Conservation (phyloP, 495 filamentous ascomycete genomes). For the Hypoxylon cercidicola region DNA sequence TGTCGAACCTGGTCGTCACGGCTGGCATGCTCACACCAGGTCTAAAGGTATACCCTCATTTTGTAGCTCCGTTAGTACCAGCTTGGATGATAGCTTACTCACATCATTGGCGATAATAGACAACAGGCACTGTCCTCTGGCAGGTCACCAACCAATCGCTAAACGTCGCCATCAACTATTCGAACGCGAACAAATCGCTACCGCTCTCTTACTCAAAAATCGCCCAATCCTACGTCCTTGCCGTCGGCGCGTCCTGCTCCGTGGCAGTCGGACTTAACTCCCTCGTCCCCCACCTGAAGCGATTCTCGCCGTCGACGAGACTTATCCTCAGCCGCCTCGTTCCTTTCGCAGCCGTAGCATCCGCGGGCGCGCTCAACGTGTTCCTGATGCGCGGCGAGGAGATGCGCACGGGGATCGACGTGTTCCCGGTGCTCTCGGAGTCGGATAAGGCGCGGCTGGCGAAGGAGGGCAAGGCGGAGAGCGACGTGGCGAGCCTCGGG, state of each 20-base stretch:
- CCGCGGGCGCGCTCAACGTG: slow-evolving; percentile 90
- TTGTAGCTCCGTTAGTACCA: slow-evolving; percentile 15
- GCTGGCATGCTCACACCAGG: slow-evolving; percentile 96
- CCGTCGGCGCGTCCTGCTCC: slow-evolving; percentile 90
- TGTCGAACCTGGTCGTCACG: slow-evolving; percentile 95
- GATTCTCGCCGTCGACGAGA: slow-evolving; percentile 75
- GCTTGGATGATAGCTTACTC: slow-evolving; percentile 8
- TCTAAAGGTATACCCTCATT: slow-evolving; percentile 62
- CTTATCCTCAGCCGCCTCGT: slow-evolving; percentile 83
- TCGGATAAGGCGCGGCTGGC: slow-evolving; percentile 65
- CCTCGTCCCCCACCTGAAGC: slow-evolving; percentile 84
- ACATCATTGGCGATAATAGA: slow-evolving; percentile 59
- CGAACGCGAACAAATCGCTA: slow-evolving; percentile 97
- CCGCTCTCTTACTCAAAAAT: slow-evolving; percentile 83
- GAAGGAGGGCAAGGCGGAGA: slow-evolving; percentile 61
- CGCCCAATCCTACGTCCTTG: slow-evolving; percentile 87
- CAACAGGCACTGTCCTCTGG: slow-evolving; percentile 89
- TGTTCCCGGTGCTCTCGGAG: slow-evolving; percentile 79
- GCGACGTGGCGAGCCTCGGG: slow-evolving; percentile 73
- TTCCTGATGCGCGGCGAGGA: slow-evolving; percentile 98
- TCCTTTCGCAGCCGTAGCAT: slow-evolving; percentile 93
- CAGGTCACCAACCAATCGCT: slow-evolving; percentile 97
- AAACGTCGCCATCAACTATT: slow-evolving; percentile 96
- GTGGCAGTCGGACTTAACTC: slow-evolving; percentile 94
- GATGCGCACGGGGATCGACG: slow-evolving; percentile 90